Evolutionary conservation across 768 basidiomycete species (phyloP).

Genomic region (Mycena kentingensis): DNA sequence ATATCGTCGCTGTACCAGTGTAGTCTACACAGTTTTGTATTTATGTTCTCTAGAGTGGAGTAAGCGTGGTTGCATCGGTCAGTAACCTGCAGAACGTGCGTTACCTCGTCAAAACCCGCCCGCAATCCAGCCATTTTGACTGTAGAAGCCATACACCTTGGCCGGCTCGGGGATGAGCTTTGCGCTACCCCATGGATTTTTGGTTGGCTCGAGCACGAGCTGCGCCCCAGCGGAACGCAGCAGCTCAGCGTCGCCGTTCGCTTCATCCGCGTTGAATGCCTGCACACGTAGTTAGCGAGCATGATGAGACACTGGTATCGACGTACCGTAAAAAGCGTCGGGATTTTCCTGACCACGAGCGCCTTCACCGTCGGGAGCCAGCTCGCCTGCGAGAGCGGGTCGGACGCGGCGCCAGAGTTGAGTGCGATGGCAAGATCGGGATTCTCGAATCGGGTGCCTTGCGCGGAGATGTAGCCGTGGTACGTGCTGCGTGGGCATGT

Average conservation of each 20-base stretch:
- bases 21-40: too few species aligned
- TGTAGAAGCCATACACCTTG: constrained; percentile 36
- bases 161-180: constrained; percentile 22
- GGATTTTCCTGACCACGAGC: constrained; percentile 16
- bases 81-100: too few species aligned
- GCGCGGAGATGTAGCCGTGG: constrained; percentile 7
- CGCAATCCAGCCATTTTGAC: constrained; percentile 38
- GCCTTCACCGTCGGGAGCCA: constrained; percentile 15
- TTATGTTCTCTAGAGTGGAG: too few species aligned
- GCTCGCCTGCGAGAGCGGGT: not conserved
- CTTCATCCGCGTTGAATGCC: constrained; percentile 22
- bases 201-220: constrained; percentile 12
- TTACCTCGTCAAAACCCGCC: constrained; percentile 31
- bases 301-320: not conserved
- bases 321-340: constrained; percentile 13
- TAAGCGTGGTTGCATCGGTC: too few species aligned
- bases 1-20: constrained; percentile 4
- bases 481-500: constrained; percentile 12
- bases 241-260: constrained; percentile 13
- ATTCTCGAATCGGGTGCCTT: constrained; percentile 4
- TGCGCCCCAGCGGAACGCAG: constrained; percentile 19
- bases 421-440: constrained; percentile 18
- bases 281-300: not conserved
- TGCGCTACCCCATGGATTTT: constrained; percentile 26
- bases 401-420: constrained; percentile 13